Evolutionary conservation across 2,329 filamentous ascomycete species (phyloP).

Genomic region (Cryphonectria carpinicola): DNA sequence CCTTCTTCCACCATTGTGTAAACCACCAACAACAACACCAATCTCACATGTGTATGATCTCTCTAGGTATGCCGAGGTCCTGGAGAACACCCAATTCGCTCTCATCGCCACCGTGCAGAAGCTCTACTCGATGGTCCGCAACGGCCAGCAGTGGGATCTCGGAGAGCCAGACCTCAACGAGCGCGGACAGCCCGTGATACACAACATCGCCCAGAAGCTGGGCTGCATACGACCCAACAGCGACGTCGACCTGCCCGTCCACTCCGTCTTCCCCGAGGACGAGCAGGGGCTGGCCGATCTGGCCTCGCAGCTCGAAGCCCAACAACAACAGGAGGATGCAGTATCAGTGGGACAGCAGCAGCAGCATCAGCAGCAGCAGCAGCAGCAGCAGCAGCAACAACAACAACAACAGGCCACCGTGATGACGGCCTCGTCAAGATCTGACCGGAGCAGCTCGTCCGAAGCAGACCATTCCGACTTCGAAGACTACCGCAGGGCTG

Average conservation of each 20-base stretch:
- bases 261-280: conserved; percentile 64
- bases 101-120: conserved; percentile 68
- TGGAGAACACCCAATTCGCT: conserved; percentile 68
- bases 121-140: conserved; percentile 66
- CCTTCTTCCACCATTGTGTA: neutral
- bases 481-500: conserved; percentile 57
- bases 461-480: conserved; percentile 60
- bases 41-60: conserved; percentile 26
- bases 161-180: conserved; percentile 68
- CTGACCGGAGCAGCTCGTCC: conserved; percentile 58
- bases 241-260: conserved; percentile 61
- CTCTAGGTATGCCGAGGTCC: conserved; percentile 63
- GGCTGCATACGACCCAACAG: conserved; percentile 66
- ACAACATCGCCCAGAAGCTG: conserved; percentile 67
- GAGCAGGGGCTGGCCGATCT: conserved; percentile 61
- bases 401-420: neutral
- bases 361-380: neutral
- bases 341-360: neutral
- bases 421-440: conserved; percentile 34
- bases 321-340: conserved; percentile 46
- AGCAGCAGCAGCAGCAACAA: neutral
- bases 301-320: conserved; percentile 56
- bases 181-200: conserved; percentile 64
- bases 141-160: conserved; percentile 61
- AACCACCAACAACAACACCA: neutral